Evolutionary conservation across 441 rosid genomes (phyloP), one percentile per base, ranked within the genome.

Genomic region (Adansonia madagascariensis): DNA sequence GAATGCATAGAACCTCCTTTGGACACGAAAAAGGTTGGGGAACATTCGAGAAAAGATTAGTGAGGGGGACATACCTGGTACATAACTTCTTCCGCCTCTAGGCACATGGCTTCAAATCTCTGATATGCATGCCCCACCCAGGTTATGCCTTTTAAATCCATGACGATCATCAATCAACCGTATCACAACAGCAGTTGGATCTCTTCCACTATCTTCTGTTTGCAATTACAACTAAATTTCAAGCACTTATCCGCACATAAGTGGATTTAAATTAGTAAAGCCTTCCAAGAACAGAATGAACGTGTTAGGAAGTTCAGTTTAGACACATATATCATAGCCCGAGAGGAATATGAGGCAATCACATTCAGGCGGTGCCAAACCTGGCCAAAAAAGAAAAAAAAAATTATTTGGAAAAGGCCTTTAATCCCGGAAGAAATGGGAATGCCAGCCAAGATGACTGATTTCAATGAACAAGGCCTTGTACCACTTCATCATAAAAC

Each of bases 21-120:
- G 41, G 35, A 61, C 1, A 49, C 71, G 12, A 31, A 73, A 46
- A 66, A 56, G 27, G 61, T 18, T 56, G 31, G 15, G 49, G 35
- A 62, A 63, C 69, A 10, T 8, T 52, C 73, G 47, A 66, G 8
- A 11, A n/a, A 43, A 79, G 24, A 61, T 39, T 22, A 78, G 22
- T 56, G 3, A 77, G 73, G 72, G 70, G 7, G 63, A 52, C 74
- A 68, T 84, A 92, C 95, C 98, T 91, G 91, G 65, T 88, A 90
- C 77, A 94, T 84, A 78, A 87, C 81, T 70, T 94, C 97, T 89
- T 94, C 98, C 65, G 89, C 95, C 86, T 94, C 97, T 86, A 92
- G 86, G 83, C 92, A 92, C 92, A 92, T 88, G 75, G 92, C 88
- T 89, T 94, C 97, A 84, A 89, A 92, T 89, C 90, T 92, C 85